phyloP scores from a whole-genome alignment of 1,139 yeast species.

The Kurtzmaniella quercitrusa region DNA sequence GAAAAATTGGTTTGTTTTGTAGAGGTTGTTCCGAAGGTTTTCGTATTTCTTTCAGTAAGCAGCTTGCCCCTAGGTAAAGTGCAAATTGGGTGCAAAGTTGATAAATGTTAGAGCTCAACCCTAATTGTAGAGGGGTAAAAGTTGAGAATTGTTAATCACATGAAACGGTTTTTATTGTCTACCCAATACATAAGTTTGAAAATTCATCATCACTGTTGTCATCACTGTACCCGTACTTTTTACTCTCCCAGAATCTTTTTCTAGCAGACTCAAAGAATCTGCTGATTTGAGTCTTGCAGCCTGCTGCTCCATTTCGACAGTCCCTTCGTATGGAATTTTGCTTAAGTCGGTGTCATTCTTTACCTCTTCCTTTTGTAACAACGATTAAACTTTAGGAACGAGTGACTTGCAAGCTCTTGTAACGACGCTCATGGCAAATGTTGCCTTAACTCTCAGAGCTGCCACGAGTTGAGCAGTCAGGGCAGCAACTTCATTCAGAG shows the following conservation, averaged over 20 bases:
- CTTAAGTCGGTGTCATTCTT: conserved; percentile 60
- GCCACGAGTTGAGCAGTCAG: conserved; percentile 92
- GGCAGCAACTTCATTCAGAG: conserved; percentile 89
- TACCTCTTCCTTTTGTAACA: conserved; percentile 40
- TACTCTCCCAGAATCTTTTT: conserved; percentile 78
- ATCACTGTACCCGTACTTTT: conserved; percentile 69
- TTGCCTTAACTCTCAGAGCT: conserved; percentile 84
- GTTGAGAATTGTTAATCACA: no score
- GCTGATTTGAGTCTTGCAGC: conserved; percentile 84
- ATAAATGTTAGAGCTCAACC: no score
- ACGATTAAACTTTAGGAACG: conserved; percentile 65
- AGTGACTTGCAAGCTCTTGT: conserved; percentile 70
- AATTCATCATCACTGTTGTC: conserved; percentile 50
- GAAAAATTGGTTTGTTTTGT: no score
- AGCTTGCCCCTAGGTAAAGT: no score
- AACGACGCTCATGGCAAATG: conserved; percentile 67
- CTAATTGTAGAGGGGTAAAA: no score
- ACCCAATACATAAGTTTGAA: neutral
- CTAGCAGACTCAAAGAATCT: conserved; percentile 69
- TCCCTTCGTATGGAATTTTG: conserved; percentile 74
- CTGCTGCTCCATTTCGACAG: conserved; percentile 91
- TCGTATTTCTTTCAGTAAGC: no score
- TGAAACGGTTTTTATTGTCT: neutral
- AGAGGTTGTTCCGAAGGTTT: no score
- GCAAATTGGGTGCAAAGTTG: no score